Evolutionary conservation across 495 filamentous ascomycete species (phyloP).

Genomic region (Oleoguttula mirabilis): DNA sequence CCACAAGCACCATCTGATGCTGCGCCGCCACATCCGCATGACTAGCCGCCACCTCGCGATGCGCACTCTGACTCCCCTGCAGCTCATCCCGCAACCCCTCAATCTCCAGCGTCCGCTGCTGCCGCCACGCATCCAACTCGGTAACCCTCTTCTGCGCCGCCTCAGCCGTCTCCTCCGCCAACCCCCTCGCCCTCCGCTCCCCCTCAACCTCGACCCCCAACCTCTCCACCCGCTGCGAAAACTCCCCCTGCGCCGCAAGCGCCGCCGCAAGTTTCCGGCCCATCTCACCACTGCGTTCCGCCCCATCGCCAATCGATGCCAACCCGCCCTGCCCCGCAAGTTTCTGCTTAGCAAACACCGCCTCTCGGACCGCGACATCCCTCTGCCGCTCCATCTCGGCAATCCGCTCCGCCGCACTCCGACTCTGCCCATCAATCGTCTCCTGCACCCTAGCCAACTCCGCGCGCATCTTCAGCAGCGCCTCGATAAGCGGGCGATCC

Average conservation of each 20-base stretch:
- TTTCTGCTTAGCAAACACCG: conserved; percentile 87
- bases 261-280: conserved; percentile 69
- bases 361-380: conserved; percentile 83
- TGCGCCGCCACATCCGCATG: conserved; percentile 63
- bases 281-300: conserved; percentile 63
- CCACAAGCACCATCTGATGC: conserved; percentile 60
- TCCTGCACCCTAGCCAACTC: conserved; percentile 76
- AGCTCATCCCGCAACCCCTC: conserved; percentile 77
- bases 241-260: conserved; percentile 62
- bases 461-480: conserved; percentile 75
- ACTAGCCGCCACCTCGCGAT: conserved; percentile 64
- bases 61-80: conserved; percentile 58
- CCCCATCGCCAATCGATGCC: conserved; percentile 55
- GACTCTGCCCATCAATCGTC: conserved; percentile 74
- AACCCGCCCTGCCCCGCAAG: conserved; percentile 72
- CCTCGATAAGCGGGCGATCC: conserved; percentile 83
- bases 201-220: conserved; percentile 59
- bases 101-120: conserved; percentile 66
- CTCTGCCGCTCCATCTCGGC: conserved; percentile 87
- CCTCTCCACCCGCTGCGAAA: conserved; percentile 56
- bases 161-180: conserved; percentile 79
- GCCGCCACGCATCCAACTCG: conserved; percentile 70
- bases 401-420: conserved; percentile 73
- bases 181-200: conserved; percentile 63
- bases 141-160: conserved; percentile 70